These are phyloP conservation scores for Gyrodon lividus DNA, from an alignment of 768 basidiomycete genomes.

Conservation along the genomic window DNA sequence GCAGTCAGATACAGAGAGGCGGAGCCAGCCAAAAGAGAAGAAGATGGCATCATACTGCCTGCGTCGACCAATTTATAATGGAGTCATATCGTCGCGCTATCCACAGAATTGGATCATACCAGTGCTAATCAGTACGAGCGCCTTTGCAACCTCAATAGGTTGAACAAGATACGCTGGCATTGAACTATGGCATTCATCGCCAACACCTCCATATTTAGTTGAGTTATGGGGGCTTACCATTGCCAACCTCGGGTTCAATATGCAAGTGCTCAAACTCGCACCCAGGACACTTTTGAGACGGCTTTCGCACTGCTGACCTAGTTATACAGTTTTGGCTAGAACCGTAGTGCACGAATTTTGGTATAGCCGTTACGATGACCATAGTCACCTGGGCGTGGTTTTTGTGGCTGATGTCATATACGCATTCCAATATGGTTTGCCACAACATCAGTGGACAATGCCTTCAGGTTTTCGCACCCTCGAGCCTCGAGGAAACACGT, in stretches of 20 bases:
- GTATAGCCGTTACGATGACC: no score
- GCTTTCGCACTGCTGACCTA: neutral
- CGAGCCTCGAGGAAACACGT: neutral
- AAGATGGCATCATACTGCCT: no score
- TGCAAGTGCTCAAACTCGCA: neutral
- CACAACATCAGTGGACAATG: neutral
- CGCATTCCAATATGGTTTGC: neutral
- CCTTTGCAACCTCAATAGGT: no score
- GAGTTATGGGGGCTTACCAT: neutral
- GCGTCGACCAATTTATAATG: no score
- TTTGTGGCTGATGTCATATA: neutral
- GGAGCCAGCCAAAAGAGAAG: no score
- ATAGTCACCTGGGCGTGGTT: neutral
- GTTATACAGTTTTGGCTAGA: no score
- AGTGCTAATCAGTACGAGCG: no score
- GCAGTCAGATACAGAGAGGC: no score
- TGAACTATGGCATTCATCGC: neutral
- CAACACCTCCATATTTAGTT: neutral
- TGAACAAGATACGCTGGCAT: no score
- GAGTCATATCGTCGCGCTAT: no score
- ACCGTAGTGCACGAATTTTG: no score
- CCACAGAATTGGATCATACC: no score
- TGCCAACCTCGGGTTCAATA: neutral
- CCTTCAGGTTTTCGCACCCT: neutral
- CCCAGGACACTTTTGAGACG: neutral